phyloP scores from a whole-genome alignment of 768 basidiomycete genomes.

The Fomitopsis pulvina region DNA sequence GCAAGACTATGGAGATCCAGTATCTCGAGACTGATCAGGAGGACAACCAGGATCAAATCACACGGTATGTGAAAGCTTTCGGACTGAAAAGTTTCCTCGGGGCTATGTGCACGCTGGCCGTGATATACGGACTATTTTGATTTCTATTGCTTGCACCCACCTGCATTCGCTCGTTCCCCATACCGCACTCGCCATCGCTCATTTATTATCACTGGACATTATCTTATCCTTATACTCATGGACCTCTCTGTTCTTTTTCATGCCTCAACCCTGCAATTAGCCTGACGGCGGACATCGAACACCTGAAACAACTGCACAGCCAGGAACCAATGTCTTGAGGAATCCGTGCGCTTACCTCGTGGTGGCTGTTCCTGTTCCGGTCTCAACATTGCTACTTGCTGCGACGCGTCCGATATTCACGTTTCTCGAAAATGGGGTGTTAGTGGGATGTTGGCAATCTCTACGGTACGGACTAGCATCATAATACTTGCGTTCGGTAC shows the following conservation, averaged over 20 bases:
- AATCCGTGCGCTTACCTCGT: slow-evolving; percentile 24
- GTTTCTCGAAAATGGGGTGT: not conserved
- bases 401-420: slow-evolving; percentile 8
- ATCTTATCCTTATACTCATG: slow-evolving; percentile 14
- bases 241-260: slow-evolving; percentile 8
- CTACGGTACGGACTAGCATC: slow-evolving; percentile 7
- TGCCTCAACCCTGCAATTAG: slow-evolving; percentile 28
- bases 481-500: not conserved
- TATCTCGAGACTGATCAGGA: slow-evolving; percentile 77
- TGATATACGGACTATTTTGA: slow-evolving; percentile 39
- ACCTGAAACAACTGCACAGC: slow-evolving; percentile 37
- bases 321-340: slow-evolving; percentile 12
- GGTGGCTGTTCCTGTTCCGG: slow-evolving; percentile 16
- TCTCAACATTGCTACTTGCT: slow-evolving; percentile 8
- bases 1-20: slow-evolving; percentile 77
- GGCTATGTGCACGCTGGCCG: slow-evolving; percentile 44
- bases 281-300: slow-evolving; percentile 61
- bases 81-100: slow-evolving; percentile 51
- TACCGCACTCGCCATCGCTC: slow-evolving; percentile 17
- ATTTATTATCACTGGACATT: slow-evolving; percentile 9
- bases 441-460: not conserved
- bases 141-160: slow-evolving; percentile 3
- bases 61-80: slow-evolving; percentile 67
- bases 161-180: slow-evolving; percentile 10
- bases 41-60: slow-evolving; percentile 67